Conservation (phyloP, 208 protist genomes). For the Willaertia magna region DNA sequence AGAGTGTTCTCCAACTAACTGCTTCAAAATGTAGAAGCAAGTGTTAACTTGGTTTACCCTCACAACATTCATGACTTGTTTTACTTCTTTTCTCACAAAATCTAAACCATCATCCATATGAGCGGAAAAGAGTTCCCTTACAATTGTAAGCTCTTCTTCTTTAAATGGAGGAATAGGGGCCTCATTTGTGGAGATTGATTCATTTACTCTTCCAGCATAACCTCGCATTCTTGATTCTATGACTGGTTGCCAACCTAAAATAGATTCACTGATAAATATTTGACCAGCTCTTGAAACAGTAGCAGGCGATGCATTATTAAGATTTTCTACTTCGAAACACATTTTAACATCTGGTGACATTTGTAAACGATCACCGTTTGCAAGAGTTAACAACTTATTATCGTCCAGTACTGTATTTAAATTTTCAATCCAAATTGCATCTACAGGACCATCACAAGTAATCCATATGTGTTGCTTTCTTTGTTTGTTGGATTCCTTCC, state of each 20-base stretch:
- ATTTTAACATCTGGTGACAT: constrained; percentile 90
- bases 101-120: background rate
- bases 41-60: constrained; percentile 59
- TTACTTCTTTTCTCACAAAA: constrained; percentile 8
- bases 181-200: constrained; percentile 49
- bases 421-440: constrained; percentile 98
- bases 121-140: background rate
- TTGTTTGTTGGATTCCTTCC: constrained; percentile 60
- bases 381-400: constrained; percentile 95
- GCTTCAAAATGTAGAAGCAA: constrained; percentile 70
- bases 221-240: constrained; percentile 49
- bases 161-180: constrained; percentile 27
- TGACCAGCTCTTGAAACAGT: constrained; percentile 95
- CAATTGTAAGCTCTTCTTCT: background rate
- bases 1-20: constrained; percentile 60
- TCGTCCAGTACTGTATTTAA: constrained; percentile 97
- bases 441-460: constrained; percentile 91
- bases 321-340: constrained; percentile 90
- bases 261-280: constrained; percentile 87
- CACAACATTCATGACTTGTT: constrained; percentile 1
- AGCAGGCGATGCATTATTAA: constrained; percentile 96
- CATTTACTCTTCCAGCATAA: constrained; percentile 44
- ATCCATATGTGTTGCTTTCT: constrained; percentile 86
- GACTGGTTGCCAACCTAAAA: constrained; percentile 72
- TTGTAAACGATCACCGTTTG: constrained; percentile 89